Percentiles rank a stretch among this genome's conserved stretches.
Conservation (phyloP, 75 land plant species). For the Sequoia sempervirens region DNA sequence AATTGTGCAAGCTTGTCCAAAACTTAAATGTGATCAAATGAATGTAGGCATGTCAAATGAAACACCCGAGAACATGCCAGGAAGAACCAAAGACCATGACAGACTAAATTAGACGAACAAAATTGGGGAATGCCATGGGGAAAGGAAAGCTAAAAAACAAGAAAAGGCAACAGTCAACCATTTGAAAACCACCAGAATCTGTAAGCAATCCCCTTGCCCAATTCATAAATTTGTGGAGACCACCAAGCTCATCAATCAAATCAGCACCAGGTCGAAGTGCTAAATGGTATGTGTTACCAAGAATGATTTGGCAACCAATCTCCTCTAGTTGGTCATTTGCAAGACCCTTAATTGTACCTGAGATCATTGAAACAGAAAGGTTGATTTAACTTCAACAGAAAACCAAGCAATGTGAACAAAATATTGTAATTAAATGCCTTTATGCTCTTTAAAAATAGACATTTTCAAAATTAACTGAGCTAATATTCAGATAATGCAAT, state of each 20-base stretch:
- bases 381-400: background rate
- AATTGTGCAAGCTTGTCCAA: background rate
- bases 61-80: background rate
- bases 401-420: background rate
- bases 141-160: background rate
- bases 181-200: conserved; percentile 99
- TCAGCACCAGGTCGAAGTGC: conserved; percentile 94
- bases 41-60: background rate
- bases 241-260: conserved; percentile 83
- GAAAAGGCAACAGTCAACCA: conserved; percentile 43
- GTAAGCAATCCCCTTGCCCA: conserved; percentile 95
- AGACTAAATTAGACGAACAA: background rate
- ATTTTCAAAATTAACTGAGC: background rate
- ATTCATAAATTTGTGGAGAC: conserved; percentile 98
- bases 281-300: conserved; percentile 97
- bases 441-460: background rate
- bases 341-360: conserved; percentile 95
- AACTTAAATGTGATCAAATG: background rate
- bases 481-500: background rate
- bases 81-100: background rate
- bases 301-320: conserved; percentile 95
- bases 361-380: background rate
- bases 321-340: conserved; percentile 89
- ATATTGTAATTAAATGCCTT: background rate
- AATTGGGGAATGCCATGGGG: background rate